Conservation (phyloP, 345 rosid genomes). For the Acer negundo region DNA sequence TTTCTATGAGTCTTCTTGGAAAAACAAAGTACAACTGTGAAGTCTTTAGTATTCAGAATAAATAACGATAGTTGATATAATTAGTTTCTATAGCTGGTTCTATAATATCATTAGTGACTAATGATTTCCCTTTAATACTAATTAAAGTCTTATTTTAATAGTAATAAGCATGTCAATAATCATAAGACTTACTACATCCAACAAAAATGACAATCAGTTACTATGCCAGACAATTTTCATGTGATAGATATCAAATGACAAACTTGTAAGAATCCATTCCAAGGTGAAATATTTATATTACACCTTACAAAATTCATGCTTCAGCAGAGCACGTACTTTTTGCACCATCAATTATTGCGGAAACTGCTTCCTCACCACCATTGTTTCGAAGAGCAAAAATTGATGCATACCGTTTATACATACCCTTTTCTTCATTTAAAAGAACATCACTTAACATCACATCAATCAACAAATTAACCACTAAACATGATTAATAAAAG, state of each 20-base stretch:
- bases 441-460: slow-evolving; percentile 65
- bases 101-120: too few species aligned
- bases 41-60: too few species aligned
- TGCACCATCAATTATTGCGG: slow-evolving; percentile 69
- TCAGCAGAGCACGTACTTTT: slow-evolving; percentile 71
- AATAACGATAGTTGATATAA: too few species aligned
- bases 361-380: slow-evolving; percentile 81
- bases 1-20: too few species aligned
- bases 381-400: slow-evolving; percentile 83
- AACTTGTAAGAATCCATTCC: not conserved
- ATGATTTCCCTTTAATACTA: too few species aligned
- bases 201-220: not conserved
- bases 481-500: slow-evolving; percentile 2
- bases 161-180: not conserved
- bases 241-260: not conserved
- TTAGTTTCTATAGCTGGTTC: too few species aligned
- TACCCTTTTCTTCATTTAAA: slow-evolving; percentile 75
- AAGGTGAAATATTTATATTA: slow-evolving; percentile 15
- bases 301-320: slow-evolving; percentile 73
- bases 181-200: not conserved
- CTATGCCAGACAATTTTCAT: not conserved
- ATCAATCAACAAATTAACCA: slow-evolving; percentile 32
- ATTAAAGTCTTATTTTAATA: not conserved
- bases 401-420: slow-evolving; percentile 93
- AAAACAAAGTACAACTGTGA: too few species aligned